Evolutionary conservation across 2,329 filamentous ascomycete genomes (phyloP), one percentile per base, ranked within the genome.

Genomic region (Chaetomiaceae sp.): DNA sequence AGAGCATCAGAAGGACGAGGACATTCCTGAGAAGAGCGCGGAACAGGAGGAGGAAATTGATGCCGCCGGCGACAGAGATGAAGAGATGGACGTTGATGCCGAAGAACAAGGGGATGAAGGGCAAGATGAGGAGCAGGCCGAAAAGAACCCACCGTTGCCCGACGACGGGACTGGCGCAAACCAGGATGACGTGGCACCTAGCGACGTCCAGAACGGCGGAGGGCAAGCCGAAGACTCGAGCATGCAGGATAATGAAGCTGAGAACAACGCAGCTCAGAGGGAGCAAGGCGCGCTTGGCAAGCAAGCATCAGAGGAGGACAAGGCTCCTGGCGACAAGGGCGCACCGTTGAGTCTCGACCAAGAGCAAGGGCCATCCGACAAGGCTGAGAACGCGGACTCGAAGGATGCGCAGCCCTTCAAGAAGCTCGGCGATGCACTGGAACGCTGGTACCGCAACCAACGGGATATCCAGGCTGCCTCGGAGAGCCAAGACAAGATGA

Each of bases 371-470:
- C 65, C 69, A 4, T 63, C 68, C n/a, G 69, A 75, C n/a, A 63
- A 68, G 29, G 64, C 68, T 3, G 61, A 55, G 43, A 67, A 71
- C 26, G 61, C 67, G 10, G 63, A 69, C 35, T 68, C 74, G 43
- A 66, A 65, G 22, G 63, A 67, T 10, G 65, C 72, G 37, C 81
- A 93, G 56, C 86, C 89, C 1, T 95, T 96, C 74, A 93, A 93
- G 69, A 94, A 95, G 61, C 78, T 98, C 24, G 93, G 93, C 18
- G 89, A 98, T 68, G 85, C 88, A 6, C 74, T 98, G 26, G 90
- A 97, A 64, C 81, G 84, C 57, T 98, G 90, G 88, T 90, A 97
- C 65, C 80, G 87, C 48, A 87, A 89, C 60, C 87, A 94, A 59
- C 80, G 79, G 38, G 85, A 95, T 51, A 97, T 98, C 57, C 71